These are phyloP conservation scores for Mucor plumbeus DNA, from an alignment of 371 early-diverging fungal genomes.

Conservation along the genomic window DNA sequence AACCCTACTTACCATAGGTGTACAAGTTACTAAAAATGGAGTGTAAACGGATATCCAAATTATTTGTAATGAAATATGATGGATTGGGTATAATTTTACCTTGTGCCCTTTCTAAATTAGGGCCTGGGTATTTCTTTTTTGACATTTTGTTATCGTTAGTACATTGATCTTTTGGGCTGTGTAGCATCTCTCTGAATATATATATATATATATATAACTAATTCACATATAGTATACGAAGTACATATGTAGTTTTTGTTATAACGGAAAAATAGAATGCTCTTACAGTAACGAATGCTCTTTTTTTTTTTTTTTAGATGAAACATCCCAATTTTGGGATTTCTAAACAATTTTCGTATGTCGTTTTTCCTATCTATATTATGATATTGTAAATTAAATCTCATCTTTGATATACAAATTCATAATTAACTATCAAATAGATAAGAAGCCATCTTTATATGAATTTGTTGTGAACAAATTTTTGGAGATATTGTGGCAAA, in stretches of 20 bases:
- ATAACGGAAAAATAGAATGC: not conserved
- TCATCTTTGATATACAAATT: not conserved
- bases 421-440: not conserved
- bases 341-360: not conserved
- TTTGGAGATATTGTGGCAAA: too few species aligned
- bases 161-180: too few species aligned
- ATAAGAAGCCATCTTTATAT: not conserved
- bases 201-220: too few species aligned
- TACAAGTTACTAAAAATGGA: not conserved
- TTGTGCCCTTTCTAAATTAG: constrained; percentile 26
- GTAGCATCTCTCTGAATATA: too few species aligned
- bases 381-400: not conserved
- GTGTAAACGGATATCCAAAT: constrained; percentile 8
- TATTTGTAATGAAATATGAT: constrained; percentile 17
- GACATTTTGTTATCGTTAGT: not conserved
- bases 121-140: constrained; percentile 19
- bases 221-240: not conserved
- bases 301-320: not conserved
- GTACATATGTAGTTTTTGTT: not conserved
- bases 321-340: not conserved
- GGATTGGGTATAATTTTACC: constrained; percentile 26
- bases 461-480: too few species aligned
- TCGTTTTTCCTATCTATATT: not conserved
- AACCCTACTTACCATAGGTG: not conserved
- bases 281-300: not conserved